Base-by-base conservation (phyloP, 257 asterid genomes). In the Ophiorrhiza pumila region DNA sequence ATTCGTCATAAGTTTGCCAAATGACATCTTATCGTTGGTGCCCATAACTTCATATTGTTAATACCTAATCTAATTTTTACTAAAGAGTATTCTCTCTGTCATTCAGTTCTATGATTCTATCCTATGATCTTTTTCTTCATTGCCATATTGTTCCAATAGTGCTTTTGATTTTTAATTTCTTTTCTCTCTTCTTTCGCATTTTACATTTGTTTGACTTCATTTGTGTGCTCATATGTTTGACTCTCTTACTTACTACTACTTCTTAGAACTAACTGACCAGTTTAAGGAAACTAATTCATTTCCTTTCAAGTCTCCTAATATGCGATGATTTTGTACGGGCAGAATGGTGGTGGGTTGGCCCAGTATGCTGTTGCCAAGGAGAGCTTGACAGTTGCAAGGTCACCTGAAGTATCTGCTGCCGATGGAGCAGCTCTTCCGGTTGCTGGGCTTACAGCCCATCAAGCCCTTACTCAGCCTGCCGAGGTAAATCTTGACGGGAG, bases 261-360 rank as follows among this genome's bases (percentile, higher is more conserved):
- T 2, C 11, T 8, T 8, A 1, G 42, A 42, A 18, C 70, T 23
- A 25, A 65, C 47, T 42, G 70, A 11, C 37, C 55, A 23, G 20
- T 20, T 42, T 13, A 39, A 39, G 9, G 2, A 1, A 20, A 15
- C 29, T 2, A 42, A 27, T 56, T 41, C 7, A 2, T 35, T 23
- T 52, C 37, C 39, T 70, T 43, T 18, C 22, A n/a, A 64, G 52
- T 64, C 34, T 41, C 11, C 31, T 70, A 27, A 55, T 5, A 23
- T 35, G 12, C 12, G 11, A 32, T 69, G 59, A 25, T 43, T 62
- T 37, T 70, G 45, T 43, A 74, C 72, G 65, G 65, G 68, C 84
- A 87, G 90, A 56, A 45, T 41, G 89, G 90, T 5, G 96, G 97
- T 52, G 97, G 97, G 9, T 69, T 89, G 66, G 80, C 97, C 0